Evolutionary conservation across 306 rosid genomes (phyloP), one percentile per base, ranked within the genome.

Genomic region (Rosa chinensis): DNA sequence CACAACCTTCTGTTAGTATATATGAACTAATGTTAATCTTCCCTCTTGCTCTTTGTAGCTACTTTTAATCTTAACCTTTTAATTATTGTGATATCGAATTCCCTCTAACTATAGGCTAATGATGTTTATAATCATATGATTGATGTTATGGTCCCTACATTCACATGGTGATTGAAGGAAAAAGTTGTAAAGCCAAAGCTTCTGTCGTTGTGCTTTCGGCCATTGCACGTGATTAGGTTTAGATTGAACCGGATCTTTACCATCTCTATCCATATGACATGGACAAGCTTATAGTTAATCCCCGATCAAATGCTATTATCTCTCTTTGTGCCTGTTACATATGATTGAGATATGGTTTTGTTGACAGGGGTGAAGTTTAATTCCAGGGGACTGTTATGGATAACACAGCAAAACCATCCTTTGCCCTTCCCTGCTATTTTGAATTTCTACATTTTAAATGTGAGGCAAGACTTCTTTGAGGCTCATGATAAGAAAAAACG

Each of bases 121-220:
- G 3, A 84, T 85, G 82, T 80, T 66, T 66, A 21, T 66, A 79
- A 85, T 85, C 85, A 80, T 81, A 67, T 73, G 79, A 88, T 76
- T 79, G 82, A 59, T 73, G 35, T 11, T 40, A 32, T 72, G 91
- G 87, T 66, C 88, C 86, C 83, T 63, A 85, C 86, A 74, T 70
- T 82, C 89, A 87, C 89, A 72, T 83, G 89, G 86, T 68, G 74
- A 81, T 82, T 78, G 14, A 49, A 39, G 8, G 39, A 49, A 81
- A 50, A 78, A 74, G 48, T 78, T 42, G 53, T 40, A 47, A 37
- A 56, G 80, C 70, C 66, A 77, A 55, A 58, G 50, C 81, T 66
- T 58, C 45, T 10, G 78, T 49, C 50, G 78, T 70, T 66, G 80
- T 73, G 71, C 85, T 80, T 79, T 84, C 66, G 78, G 78, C 83